Base-by-base conservation (phyloP, 2,329 filamentous ascomycete genomes). In the Phoma sp. region DNA sequence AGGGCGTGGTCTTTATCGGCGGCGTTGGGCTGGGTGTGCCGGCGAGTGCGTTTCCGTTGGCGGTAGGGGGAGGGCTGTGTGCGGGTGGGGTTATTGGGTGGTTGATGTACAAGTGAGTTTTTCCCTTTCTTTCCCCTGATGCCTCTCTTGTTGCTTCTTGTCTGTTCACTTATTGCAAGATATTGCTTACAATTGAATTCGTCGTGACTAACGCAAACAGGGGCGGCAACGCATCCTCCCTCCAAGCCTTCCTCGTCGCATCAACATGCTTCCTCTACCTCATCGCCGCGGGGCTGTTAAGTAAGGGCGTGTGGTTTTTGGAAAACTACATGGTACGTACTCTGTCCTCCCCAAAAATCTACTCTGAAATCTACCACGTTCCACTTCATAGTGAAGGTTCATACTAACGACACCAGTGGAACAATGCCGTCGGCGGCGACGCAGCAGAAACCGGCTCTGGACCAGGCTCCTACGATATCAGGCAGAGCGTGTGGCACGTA, bases 221-320 rank as follows among this genome's bases (percentile, higher is more conserved):
- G 62, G 83, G 85, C 50, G 87, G 87, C 10, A 84, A 85, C 42
- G 77, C 79, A 6, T 77, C 84, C 7, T 83, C 83, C 29, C 74
- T 90, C 52, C 90, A 93, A 65, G 76, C 88, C 53, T 93, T 95
- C 79, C 79, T 95, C 15, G 86, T 93, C 57, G 77, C 84, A 21
- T 92, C 90, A 0, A 93, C 91, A 2, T 92, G 90, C 68, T 83
- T 93, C 64, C 77, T 96, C 11, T 95, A 96, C 68, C 85, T 95
- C 9, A 88, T 96, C 10, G 89, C 89, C 2, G 91, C 90, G 0
- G 91, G 90, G 33, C 82, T 95, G 36, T 90, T 93, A 74, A 92
- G 90, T 6, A 85, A 86, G 47, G 83, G 83, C 1, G 83, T 93
- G 15, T 92, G 90, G 89, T 83, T 80, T 58, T 84, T 95, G 47